Conservation (phyloP, 2,329 filamentous ascomycete species). For the Herpotrichia juniperi region DNA sequence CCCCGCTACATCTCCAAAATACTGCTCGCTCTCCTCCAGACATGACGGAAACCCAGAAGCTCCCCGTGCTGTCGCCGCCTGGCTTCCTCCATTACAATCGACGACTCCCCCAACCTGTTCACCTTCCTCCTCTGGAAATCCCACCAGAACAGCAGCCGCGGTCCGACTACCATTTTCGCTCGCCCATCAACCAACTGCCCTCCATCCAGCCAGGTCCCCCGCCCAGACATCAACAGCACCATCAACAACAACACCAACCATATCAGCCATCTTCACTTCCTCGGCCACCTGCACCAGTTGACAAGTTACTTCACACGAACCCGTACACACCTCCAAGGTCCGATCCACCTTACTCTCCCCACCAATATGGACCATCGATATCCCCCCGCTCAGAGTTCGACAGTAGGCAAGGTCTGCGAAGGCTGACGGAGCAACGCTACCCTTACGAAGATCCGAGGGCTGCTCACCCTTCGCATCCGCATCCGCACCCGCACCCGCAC, state of each 20-base stretch:
- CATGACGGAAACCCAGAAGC: slow-evolving; percentile 55
- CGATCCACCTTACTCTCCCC: slow-evolving; percentile 48
- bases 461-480: slow-evolving; percentile 22
- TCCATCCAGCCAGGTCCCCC: slow-evolving; percentile 43
- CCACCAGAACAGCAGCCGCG: slow-evolving; percentile 44
- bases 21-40: slow-evolving; percentile 39
- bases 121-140: slow-evolving; percentile 47
- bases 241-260: slow-evolving; percentile 26
- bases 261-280: slow-evolving; percentile 27
- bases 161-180: slow-evolving; percentile 46
- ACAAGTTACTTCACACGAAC: slow-evolving; percentile 43
- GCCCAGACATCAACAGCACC: slow-evolving; percentile 31
- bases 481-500: no score
- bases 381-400: slow-evolving; percentile 46
- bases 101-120: slow-evolving; percentile 48
- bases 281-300: slow-evolving; percentile 39
- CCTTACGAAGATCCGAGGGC: slow-evolving; percentile 40
- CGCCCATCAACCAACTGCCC: slow-evolving; percentile 44
- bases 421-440: slow-evolving; percentile 39
- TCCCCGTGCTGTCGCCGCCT: slow-evolving; percentile 48
- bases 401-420: slow-evolving; percentile 28
- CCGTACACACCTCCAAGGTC: slow-evolving; percentile 48
- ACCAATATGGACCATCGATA: slow-evolving; percentile 43
- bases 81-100: slow-evolving; percentile 48
- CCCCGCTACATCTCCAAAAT: slow-evolving; percentile 50